A percentile compares a stretch with the other conserved stretches of the same genome.
Conservation (phyloP, 305 asterid species). For the Stenogyne calaminthoides region DNA sequence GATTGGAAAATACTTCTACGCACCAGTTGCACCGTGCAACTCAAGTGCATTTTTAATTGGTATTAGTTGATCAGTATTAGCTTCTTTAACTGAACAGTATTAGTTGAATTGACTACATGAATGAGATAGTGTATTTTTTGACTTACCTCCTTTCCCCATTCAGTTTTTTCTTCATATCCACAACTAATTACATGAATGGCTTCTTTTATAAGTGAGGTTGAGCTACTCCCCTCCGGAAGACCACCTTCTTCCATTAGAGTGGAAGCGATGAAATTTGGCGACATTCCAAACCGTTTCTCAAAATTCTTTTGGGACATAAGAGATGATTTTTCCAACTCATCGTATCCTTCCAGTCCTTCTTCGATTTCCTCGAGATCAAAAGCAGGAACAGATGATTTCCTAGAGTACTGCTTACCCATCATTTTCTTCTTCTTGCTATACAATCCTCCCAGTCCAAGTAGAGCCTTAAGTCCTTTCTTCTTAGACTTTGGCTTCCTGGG, state of each 20-base stretch:
- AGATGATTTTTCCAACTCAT: slow-evolving; percentile 54
- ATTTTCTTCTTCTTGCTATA: slow-evolving; percentile 36
- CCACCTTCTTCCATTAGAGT: slow-evolving; percentile 85
- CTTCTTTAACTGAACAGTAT: no score
- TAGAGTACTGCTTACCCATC: slow-evolving; percentile 36
- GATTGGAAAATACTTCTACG: neutral
- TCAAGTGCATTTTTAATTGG: no score
- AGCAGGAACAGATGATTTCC: slow-evolving; percentile 27
- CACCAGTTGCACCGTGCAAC: no score
- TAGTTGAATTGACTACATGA: neutral
- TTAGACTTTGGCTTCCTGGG: slow-evolving; percentile 62
- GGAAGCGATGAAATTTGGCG: slow-evolving; percentile 76
- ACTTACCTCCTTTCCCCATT: slow-evolving; percentile 84
- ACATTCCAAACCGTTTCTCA: slow-evolving; percentile 79
- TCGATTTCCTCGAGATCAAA: slow-evolving; percentile 41
- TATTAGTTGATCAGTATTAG: no score
- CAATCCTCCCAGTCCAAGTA: slow-evolving; percentile 36
- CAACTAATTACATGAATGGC: slow-evolving; percentile 93
- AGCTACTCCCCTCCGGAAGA: slow-evolving; percentile 63
- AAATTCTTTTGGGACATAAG: slow-evolving; percentile 73
- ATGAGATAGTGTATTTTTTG: neutral
- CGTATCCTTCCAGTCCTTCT: slow-evolving; percentile 39
- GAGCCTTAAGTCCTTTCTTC: slow-evolving; percentile 43
- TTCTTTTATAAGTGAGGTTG: slow-evolving; percentile 68
- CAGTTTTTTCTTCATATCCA: slow-evolving; percentile 83